A percentile compares a stretch with the other conserved stretches of the same genome.
These are phyloP conservation scores for Crinitomyces ghanaensis DNA, from an alignment of 805 yeast genomes.

Conservation along the genomic window DNA sequence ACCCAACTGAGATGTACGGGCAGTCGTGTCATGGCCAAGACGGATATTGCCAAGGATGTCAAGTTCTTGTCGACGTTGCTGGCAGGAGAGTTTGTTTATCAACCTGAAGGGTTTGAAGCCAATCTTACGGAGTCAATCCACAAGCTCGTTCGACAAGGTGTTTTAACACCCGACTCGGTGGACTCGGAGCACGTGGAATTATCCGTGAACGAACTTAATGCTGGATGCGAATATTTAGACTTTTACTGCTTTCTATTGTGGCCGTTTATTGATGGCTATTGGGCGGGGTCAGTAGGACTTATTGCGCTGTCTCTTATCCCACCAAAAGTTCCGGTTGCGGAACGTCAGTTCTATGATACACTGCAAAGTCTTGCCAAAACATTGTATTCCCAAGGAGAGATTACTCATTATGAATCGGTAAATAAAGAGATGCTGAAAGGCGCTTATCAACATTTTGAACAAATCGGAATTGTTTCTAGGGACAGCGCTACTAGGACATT, in stretches of 20 bases:
- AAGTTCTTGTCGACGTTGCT: slow-evolving; percentile 27
- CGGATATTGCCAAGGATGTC: slow-evolving; percentile 22
- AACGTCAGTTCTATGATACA: slow-evolving; percentile 23
- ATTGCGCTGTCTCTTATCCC: slow-evolving; percentile 23
- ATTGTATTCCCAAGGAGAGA: slow-evolving; percentile 31
- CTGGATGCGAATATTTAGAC: slow-evolving; percentile 25
- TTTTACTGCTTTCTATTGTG: slow-evolving; percentile 32
- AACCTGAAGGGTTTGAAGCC: slow-evolving; percentile 25
- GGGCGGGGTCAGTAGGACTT: slow-evolving; percentile 29
- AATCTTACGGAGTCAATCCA: slow-evolving; percentile 24
- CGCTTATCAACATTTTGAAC: slow-evolving; percentile 26
- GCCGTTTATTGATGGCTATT: slow-evolving; percentile 35
- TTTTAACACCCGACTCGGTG: slow-evolving; percentile 19
- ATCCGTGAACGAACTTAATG: slow-evolving; percentile 12
- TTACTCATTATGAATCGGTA: slow-evolving; percentile 31
- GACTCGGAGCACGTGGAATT: slow-evolving; percentile 12
- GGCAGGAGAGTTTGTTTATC: slow-evolving; percentile 31
- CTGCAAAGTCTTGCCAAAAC: slow-evolving; percentile 32
- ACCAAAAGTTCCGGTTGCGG: slow-evolving; percentile 15
- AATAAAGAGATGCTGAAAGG: slow-evolving; percentile 30
- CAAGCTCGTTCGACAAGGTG: slow-evolving; percentile 21
- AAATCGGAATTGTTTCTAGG: slow-evolving; percentile 24
- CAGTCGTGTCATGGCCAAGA: slow-evolving; percentile 15
- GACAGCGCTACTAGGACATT: slow-evolving; percentile 12
- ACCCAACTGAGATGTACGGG: slow-evolving; percentile 21